Evolutionary conservation across 75 land plant species (phyloP), one percentile per base, ranked within the genome.

Genomic region (Cupressus sempervirens): DNA sequence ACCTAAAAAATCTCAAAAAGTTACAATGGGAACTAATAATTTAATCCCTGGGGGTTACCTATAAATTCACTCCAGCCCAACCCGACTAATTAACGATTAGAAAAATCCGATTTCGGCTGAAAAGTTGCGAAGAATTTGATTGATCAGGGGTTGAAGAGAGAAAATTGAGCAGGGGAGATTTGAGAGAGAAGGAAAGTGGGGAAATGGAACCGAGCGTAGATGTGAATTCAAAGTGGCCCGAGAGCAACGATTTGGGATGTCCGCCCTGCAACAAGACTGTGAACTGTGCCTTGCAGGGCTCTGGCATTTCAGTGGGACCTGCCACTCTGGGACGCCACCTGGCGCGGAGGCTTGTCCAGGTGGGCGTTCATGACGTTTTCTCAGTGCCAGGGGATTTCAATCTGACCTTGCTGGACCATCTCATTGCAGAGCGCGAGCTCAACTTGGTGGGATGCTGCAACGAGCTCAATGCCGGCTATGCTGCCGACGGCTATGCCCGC

Each of bases 391-490:
- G 93, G 20, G 92, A 92, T 70, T 92, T 92, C 88, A 92, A 92
- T 84, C 89, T 92, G 43, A 86, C 89, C 48, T 81, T 92, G 34
- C 90, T 92, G 4, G 93, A 92, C 83, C 89, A 92, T 84, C 83
- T 92, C 3, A 67, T 92, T 9, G 88, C 90, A 14, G 90, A 92
- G 65, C 92, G 90, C 0, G 84, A 70, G 20, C 90, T 92, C 43
- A 45, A 76, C 2, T 32, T 83, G 73, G 76, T 92, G 84, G 93
- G 93, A 0, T 92, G 93, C 86, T 92, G 93, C 84, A 92, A 92
- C 76, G 93, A 92, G 82, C 93, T 92, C 84, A 92, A 92, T 83
- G 93, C 93, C 5, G 93, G 93, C 35, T 92, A 92, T 50, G 93
- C 93, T 1, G 93, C 93, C n/a, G 93, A 92, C 73, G 93, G 93